Conservation (phyloP, 352 stramenopile genomes). For the Globisporangium perplexum region DNA sequence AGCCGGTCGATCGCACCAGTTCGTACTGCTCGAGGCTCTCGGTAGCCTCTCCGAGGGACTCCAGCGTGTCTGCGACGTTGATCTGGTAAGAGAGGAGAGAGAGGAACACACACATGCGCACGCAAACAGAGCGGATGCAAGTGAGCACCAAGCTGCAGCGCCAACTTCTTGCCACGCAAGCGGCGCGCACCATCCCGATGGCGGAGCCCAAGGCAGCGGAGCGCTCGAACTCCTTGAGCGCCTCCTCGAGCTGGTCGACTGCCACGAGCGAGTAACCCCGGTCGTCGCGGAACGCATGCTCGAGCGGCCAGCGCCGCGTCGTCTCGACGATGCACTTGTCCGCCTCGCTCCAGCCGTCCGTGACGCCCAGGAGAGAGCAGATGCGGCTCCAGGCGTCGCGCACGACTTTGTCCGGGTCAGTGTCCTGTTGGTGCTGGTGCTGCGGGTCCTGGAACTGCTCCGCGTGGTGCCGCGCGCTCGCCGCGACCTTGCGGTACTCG, state of each 20-base stretch:
- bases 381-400: conserved; percentile 32
- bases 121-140: too few relatives aligned
- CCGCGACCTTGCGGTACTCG: conserved; percentile 43
- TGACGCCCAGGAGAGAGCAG: conserved; percentile 48
- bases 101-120: conserved; percentile 2
- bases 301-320: conserved; percentile 40
- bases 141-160: too few relatives aligned
- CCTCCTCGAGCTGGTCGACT: conserved; percentile 48
- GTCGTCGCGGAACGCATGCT: conserved; percentile 52
- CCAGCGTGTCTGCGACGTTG: conserved; percentile 44
- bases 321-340: conserved; percentile 51
- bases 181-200: conserved; percentile 51
- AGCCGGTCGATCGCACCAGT: conserved; percentile 32
- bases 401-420: conserved; percentile 20
- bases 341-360: conserved; percentile 35
- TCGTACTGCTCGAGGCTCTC: conserved; percentile 49
- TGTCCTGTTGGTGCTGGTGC: not conserved
- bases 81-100: conserved; percentile 19
- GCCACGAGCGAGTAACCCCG: conserved; percentile 47
- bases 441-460: too few relatives aligned
- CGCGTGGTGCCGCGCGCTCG: conserved; percentile 1
- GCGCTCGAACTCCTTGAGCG: conserved; percentile 46
- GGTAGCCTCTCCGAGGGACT: conserved; percentile 51
- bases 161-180: too few relatives aligned
- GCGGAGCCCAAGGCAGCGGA: conserved; percentile 36